Evolutionary conservation across 78 protist genomes (phyloP), one percentile per base, ranked within the genome.

Genomic region (Goniomonas avonlea): DNA sequence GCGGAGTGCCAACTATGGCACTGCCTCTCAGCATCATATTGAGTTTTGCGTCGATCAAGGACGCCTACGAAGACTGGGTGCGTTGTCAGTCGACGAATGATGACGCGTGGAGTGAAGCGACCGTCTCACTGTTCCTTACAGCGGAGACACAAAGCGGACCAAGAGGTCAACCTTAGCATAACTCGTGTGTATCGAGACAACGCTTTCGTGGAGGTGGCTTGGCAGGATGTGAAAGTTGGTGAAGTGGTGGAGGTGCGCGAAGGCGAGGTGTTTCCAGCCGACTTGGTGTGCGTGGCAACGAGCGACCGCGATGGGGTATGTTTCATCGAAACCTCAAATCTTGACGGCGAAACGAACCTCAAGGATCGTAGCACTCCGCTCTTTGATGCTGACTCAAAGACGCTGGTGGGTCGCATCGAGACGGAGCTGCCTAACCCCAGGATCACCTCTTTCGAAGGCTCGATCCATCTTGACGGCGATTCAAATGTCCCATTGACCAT

Each of bases 321-420:
- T 79, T 89, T 66, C 53, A 66, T 93, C 21, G 88, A 92, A 32
- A 92, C 95, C 18, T 31, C 88, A 11, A 82, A 83, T 38, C 65
- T 92, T 15, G 95, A 92, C 39, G 95, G 95, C 21, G 90, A 86
- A 37, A 83, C 84, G 7, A 83, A 82, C 31, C 73, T 86, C 31
- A 86, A 87, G n/a, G n/a, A n/a, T n/a, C n/a, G n/a, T n/a, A 27
- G 25, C 65, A 9, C 48, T 79, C 20, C 56, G 70, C 11, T 13
- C 80, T 35, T 8, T 48, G 18, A 41, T 32, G 31, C 71, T 17
- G 48, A 23, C 77, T 1, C 11, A 29, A 11, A 11, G 66, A 59
- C 25, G 25, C 4, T 3, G 17, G 27, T 17, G 13, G 13, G 55
- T 20, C 55, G 55, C 17, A 17, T 20, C 17, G 55, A 17, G 55